Evolutionary conservation across 2,329 filamentous ascomycete species (phyloP), one percentile per base, ranked within the genome.

Genomic region (Epichloe coenophiala): DNA sequence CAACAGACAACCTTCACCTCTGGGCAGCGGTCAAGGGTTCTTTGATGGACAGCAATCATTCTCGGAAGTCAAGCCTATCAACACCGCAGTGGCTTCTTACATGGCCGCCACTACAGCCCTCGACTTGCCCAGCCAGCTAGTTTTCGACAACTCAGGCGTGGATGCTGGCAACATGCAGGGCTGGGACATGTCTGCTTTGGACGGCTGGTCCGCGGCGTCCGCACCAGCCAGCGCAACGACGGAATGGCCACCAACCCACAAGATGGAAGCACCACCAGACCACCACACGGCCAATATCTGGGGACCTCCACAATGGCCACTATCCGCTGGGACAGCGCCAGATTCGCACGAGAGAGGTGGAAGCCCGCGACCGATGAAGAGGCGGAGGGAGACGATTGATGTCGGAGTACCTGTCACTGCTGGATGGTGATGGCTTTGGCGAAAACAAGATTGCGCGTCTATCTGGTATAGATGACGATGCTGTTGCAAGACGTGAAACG

Each of bases 171-270:
- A 41, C 47, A 60, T 70, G 2, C 63, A 66, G 48, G 61, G 61
- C 46, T 70, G 68, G 67, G 66, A 68, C 53, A 66, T 69, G 58
- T 56, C 63, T 35, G 57, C 62, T 3, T 56, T 70, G 48, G 66
- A 69, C 51, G 50, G 57, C 31, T 69, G 67, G 67, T 54, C 62
- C 13, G 55, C 58, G 9, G 50, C 56, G 6, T 52, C 63, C 11
- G 54, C 58, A 7, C 44, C 59, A 21, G 48, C 56, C 8, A 56
- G 55, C n/a, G 57, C 60, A 9, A 57, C 58, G n/a, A 36, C 63
- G 39, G 65, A 67, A 47, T 68, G 65, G 66, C 55, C 55, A n/a
- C 44, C 62, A 21, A 50, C 51, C 23, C 50, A 56, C 45, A 68
- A 66, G 60, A 56, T 64, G 40, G 65, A 67, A 27, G 19, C 57